phyloP scores from a whole-genome alignment of 768 basidiomycete species.

The Phylloporus rhodoxanthus region DNA sequence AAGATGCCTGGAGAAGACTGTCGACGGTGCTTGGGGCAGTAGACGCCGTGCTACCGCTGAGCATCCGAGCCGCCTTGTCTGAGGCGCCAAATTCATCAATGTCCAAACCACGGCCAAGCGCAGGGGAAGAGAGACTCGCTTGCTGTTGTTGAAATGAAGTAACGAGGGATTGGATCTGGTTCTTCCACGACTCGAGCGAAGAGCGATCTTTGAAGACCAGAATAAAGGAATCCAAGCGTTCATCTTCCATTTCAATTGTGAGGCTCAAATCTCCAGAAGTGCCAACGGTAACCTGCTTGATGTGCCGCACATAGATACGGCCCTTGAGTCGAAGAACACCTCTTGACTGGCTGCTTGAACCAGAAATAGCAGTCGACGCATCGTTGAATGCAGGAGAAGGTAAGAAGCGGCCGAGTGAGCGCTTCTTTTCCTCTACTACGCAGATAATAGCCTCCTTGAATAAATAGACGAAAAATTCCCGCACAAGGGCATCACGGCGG shows the following conservation, averaged over 20 bases:
- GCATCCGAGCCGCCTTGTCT: constrained; percentile 70
- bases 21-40: constrained; percentile 56
- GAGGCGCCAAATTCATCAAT: constrained; percentile 78
- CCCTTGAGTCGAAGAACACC: constrained; percentile 90
- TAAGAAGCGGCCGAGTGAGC: constrained; percentile 68
- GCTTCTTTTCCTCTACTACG: constrained; percentile 93
- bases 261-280: constrained; percentile 83
- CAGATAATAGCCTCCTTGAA: constrained; percentile 98
- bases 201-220: constrained; percentile 88
- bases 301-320: constrained; percentile 91
- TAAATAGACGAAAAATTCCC: constrained; percentile 94
- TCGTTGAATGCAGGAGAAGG: constrained; percentile 58
- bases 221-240: constrained; percentile 88
- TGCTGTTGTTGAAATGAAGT: constrained; percentile 59
- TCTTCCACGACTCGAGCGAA: constrained; percentile 86
- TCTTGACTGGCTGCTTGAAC: constrained; percentile 32
- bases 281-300: constrained; percentile 80
- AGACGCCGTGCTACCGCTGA: constrained; percentile 64
- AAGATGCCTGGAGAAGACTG: constrained; percentile 61
- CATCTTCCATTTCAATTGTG: constrained; percentile 98
- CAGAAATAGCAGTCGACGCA: constrained; percentile 37
- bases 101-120: constrained; percentile 39
- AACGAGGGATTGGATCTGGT: constrained; percentile 75
- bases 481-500: constrained; percentile 79
- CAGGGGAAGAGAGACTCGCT: constrained; percentile 29